Conservation (phyloP, 345 rosid genomes). For the Gossypium stocksii region DNA sequence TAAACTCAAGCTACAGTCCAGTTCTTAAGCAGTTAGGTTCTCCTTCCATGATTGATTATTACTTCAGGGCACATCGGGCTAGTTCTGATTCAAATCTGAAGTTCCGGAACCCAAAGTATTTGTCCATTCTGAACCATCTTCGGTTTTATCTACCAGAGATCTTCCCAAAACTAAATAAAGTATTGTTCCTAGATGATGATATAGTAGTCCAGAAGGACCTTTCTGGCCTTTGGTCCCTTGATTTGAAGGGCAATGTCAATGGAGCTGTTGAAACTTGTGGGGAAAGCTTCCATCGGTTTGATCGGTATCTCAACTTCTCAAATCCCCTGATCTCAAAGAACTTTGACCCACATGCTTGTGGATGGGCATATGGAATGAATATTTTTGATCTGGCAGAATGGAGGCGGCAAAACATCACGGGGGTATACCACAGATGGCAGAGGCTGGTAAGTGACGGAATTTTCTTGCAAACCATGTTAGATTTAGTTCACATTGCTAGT, state of each 20-base stretch:
- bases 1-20: conserved; percentile 93
- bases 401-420: conserved; percentile 86
- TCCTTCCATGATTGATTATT: conserved; percentile 80
- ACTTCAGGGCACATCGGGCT: conserved; percentile 73
- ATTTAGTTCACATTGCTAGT: not conserved
- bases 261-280: conserved; percentile 99
- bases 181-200: conserved; percentile 92
- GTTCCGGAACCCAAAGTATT: conserved; percentile 93
- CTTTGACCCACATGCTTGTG: conserved; percentile 92
- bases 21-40: conserved; percentile 91
- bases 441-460: conserved; percentile 53
- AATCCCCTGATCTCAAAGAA: conserved; percentile 85
- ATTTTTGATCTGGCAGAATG: conserved; percentile 84
- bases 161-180: conserved; percentile 86
- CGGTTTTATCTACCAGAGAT: conserved; percentile 96
- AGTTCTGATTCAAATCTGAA: conserved; percentile 80
- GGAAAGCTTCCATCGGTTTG: conserved; percentile 93
- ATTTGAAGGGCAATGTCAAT: conserved; percentile 90
- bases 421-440: conserved; percentile 91
- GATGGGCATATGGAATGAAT: conserved; percentile 99
- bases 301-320: conserved; percentile 95
- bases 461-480: not conserved
- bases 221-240: conserved; percentile 69
- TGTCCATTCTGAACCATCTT: conserved; percentile 92
- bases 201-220: conserved; percentile 93